Base-by-base conservation (phyloP, 2,329 filamentous ascomycete genomes). In the Phaeophleospora eucalypticola region DNA sequence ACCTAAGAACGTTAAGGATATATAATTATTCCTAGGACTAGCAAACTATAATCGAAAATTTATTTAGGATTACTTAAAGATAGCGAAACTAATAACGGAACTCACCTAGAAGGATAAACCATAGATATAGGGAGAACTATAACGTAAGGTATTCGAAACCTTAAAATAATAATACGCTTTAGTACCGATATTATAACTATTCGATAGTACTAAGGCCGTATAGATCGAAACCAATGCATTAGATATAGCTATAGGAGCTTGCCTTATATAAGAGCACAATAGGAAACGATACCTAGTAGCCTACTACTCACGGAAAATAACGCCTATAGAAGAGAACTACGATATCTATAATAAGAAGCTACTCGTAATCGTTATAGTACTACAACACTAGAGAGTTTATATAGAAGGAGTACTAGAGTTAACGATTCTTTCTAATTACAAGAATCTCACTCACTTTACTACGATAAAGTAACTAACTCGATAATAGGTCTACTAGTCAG, bases 11-110 rank as follows among this genome's bases (percentile, higher is more conserved):
- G 29, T 59, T 49, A 52, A 53, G 21, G 42, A 60, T 27, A 36
- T 60, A 29, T 52, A 59, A 45, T 43, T 43, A 24, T 60, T 61
- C 46, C 33, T 56, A 34, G 32, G 29, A 27, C 18, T 45, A 24
- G 32, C 33, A 18, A 49, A 45, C 29, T 52, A 39, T 43, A 43
- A 46, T 29, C 6, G 24, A 29, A 29, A 29, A 12, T 29, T 29
- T 29, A 29, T 29, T 12, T 29, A 29, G 8, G 32, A 20, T 34
- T 46, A 49, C 36, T 48, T 24, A 18, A 37, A 34, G 16, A 39
- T 41, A 15, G 32, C 19, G 3, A 20, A 27, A 24, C 36, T 16
- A 2, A 15, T 51, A 3, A 47, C 24, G 3, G 29, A 37, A 10
- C 40, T 42, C 19, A 42, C 40, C 14, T 32, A 35, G 16, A 42